Evolutionary conservation across 2,329 filamentous ascomycete species (phyloP), one percentile per base, ranked within the genome.

Genomic region (Emergomyces orientalis): DNA sequence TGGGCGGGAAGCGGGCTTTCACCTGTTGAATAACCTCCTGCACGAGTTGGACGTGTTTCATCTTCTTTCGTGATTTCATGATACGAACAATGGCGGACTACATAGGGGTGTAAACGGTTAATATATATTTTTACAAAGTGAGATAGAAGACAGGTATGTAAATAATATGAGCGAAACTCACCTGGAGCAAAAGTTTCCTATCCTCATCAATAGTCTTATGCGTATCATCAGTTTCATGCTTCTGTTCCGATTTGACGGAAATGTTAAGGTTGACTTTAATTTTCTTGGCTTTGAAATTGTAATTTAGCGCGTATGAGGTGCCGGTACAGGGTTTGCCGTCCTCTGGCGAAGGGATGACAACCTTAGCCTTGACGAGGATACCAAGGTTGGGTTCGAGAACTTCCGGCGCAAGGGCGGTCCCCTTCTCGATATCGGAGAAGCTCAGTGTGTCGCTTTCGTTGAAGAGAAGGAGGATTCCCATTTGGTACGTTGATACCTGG

Each of bases 191-290:
- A 65, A 99, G 82, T 78, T 97, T 97, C 65, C 94, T 86, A 75
- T 99, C 94, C 77, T 99, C 94, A 79, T 99, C 94, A 69, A 99
- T 97, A 2, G 91, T 97, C 85, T 99, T 99, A 81, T 97, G 96
- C 7, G 94, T 99, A 74, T 99, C 94, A 65, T 91, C 92, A 67
- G 91, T 89, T 76, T 99, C 94, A 67, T 94, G 90, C 82, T 97
- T 97, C 73, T 93, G 88, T 78, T 99, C 95, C 41, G 91, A 89
- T 79, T 96, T 93, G 78, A 96, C 92, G 63, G 87, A 88, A 62
- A 97, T 88, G 76, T 99, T 99, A 61, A 99, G 81, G 73, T 99
- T 99, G 70, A 97, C 88, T 72, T 96, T 91, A 69, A 97, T 87
- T 82, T 97, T 99, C 84, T 99, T 99, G 80, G 87, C 91, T 84